Conservation (phyloP, 1,284 basidiomycete genomes). For the Uromyces viciae-fabae region DNA sequence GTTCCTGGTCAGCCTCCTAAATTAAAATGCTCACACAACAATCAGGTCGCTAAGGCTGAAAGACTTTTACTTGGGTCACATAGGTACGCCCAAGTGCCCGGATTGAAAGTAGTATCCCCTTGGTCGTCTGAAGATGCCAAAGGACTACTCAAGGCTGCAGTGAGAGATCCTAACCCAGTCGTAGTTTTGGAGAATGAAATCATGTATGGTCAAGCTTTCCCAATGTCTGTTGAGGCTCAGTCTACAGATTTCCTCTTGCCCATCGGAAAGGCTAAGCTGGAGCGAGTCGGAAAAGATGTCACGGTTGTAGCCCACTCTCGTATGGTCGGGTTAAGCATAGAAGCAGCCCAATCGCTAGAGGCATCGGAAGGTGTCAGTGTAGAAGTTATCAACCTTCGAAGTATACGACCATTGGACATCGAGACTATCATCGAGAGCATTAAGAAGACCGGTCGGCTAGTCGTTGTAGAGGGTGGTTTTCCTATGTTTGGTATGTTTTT, state of each 20-base stretch:
- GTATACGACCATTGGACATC: conserved; percentile 92
- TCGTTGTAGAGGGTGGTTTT: conserved; percentile 98
- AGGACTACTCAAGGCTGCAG: conserved; percentile 94
- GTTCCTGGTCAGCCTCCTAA: conserved; percentile 50
- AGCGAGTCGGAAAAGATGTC: conserved; percentile 84
- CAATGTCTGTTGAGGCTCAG: conserved; percentile 88
- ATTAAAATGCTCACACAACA: background rate
- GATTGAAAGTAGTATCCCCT: conserved; percentile 94
- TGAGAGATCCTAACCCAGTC: conserved; percentile 96
- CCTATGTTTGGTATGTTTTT: conserved; percentile 79
- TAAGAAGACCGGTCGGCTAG: conserved; percentile 82
- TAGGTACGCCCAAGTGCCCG: conserved; percentile 95
- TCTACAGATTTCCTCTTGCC: conserved; percentile 86
- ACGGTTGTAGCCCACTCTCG: conserved; percentile 96
- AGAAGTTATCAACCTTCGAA: conserved; percentile 96
- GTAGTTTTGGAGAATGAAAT: conserved; percentile 99
- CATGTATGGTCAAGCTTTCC: conserved; percentile 94
- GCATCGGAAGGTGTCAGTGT: conserved; percentile 92
- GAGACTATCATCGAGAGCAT: conserved; percentile 91
- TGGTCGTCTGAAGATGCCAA: conserved; percentile 98
- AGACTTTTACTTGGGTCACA: conserved; percentile 62
- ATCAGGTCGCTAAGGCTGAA: background rate
- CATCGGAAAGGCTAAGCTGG: conserved; percentile 96
- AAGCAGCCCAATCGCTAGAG: conserved; percentile 85
- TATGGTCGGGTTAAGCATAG: conserved; percentile 86